Percentiles rank a stretch among this genome's conserved stretches.
Conservation (phyloP, 2,329 filamentous ascomycete genomes). For the Cladophialophora exuberans region DNA sequence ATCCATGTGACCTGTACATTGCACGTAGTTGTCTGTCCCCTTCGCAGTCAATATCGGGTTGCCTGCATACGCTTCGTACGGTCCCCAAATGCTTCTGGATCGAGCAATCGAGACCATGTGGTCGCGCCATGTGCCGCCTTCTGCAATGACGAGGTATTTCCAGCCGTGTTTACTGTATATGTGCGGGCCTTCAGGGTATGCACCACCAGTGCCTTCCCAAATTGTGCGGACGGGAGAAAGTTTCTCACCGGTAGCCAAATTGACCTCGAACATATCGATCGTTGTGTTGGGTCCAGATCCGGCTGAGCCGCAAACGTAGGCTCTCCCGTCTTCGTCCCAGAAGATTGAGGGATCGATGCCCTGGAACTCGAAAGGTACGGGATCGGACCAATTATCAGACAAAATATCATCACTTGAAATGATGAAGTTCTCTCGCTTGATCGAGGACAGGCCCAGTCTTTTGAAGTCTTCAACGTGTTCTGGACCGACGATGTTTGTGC, state of each 20-base stretch:
- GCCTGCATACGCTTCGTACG: constrained; percentile 63
- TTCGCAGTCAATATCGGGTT: constrained; percentile 60
- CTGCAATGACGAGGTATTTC: constrained; percentile 58
- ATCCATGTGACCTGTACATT: constrained; percentile 56
- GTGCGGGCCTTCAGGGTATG: constrained; percentile 56
- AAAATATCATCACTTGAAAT: constrained; percentile 58
- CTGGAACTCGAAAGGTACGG: constrained; percentile 57
- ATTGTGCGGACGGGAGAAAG: constrained; percentile 60
- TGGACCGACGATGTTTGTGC: constrained; percentile 47
- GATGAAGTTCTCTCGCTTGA: constrained; percentile 57
- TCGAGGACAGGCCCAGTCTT: too few relatives aligned
- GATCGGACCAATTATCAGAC: constrained; percentile 56
- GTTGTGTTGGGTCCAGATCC: constrained; percentile 39
- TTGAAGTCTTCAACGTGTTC: constrained; percentile 53
- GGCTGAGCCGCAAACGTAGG: constrained; percentile 52
- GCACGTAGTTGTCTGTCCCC: constrained; percentile 52
- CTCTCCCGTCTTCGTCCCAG: constrained; percentile 55
- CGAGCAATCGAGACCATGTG: constrained; percentile 37
- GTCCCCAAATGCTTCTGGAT: constrained; percentile 59
- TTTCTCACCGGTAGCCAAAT: constrained; percentile 50
- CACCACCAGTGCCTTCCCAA: constrained; percentile 59
- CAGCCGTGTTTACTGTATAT: constrained; percentile 55
- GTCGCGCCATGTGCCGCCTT: constrained; percentile 55
- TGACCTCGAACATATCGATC: constrained; percentile 31
- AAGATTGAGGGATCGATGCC: constrained; percentile 61